Percentiles rank a stretch among this genome's conserved stretches.
phyloP scores from a whole-genome alignment of 1,284 basidiomycete species.

The Vanrija pseudolonga region DNA sequence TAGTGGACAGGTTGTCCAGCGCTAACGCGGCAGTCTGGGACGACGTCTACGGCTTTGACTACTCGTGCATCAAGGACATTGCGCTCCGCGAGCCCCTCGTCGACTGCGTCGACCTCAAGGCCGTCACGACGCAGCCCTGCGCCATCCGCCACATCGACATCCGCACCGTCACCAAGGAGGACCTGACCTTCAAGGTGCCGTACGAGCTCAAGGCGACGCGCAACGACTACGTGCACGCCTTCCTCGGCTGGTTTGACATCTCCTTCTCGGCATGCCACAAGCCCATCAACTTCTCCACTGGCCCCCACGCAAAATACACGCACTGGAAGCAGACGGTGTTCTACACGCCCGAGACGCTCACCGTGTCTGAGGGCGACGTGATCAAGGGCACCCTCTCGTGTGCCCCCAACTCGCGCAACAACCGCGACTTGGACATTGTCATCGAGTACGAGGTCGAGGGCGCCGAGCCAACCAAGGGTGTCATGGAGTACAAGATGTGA shows the following conservation, averaged over 20 bases:
- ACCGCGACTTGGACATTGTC: conserved; percentile 85
- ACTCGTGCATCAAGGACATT: conserved; percentile 99
- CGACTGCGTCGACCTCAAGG: conserved; percentile 92
- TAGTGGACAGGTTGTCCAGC: conserved; percentile 16
- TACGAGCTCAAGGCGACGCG: conserved; percentile 81
- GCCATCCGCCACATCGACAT: conserved; percentile 89
- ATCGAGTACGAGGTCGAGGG: conserved; percentile 64
- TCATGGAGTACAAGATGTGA: conserved; percentile 54
- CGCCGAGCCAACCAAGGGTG: conserved; percentile 38
- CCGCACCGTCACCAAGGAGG: conserved; percentile 88
- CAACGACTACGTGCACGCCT: conserved; percentile 96
- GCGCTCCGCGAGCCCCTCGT: conserved; percentile 94
- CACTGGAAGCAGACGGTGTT: conserved; percentile 99
- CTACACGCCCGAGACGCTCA: conserved; percentile 74
- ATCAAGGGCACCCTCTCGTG: conserved; percentile 70
- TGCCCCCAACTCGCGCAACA: conserved; percentile 83
- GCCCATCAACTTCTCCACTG: conserved; percentile 90
- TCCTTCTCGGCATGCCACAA: conserved; percentile 95
- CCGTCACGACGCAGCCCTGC: conserved; percentile 86
- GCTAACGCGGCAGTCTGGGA: conserved; percentile 76
- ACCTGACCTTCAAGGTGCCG: conserved; percentile 77
- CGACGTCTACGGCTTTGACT: conserved; percentile 99
- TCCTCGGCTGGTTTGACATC: conserved; percentile 99
- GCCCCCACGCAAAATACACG: conserved; percentile 92
- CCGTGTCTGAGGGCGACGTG: conserved; percentile 61